Evolutionary conservation across 768 basidiomycete genomes (phyloP).

Genomic region (Lenzites betulinus): DNA sequence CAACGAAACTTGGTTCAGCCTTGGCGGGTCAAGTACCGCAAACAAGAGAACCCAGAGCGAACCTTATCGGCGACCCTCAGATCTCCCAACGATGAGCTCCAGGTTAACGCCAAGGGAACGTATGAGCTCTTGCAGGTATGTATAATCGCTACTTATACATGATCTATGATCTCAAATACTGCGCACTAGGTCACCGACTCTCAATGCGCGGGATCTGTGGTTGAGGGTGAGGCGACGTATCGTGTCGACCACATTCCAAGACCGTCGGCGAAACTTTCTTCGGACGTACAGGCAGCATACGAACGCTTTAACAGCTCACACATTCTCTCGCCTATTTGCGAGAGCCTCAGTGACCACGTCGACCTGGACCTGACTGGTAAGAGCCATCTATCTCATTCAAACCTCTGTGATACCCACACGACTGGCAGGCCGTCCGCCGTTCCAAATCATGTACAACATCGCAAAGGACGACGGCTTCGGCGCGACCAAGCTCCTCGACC

Average conservation of each 20-base stretch:
- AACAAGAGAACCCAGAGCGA: conserved; percentile 44
- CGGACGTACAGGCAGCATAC: conserved; percentile 55
- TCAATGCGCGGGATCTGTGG: conserved; percentile 79
- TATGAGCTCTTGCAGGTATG: conserved; percentile 70
- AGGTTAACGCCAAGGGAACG: conserved; percentile 70
- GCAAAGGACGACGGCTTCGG: conserved; percentile 69
- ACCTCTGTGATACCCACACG: neutral
- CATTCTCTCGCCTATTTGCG: conserved; percentile 77
- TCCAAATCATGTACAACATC: conserved; percentile 90
- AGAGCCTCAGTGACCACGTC: conserved; percentile 78
- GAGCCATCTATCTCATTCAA: neutral
- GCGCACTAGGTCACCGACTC: conserved; percentile 68
- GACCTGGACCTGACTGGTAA: conserved; percentile 80
- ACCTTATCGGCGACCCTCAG: conserved; percentile 45
- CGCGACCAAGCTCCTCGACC: conserved; percentile 69
- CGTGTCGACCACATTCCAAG: conserved; percentile 77
- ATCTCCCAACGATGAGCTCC: conserved; percentile 71
- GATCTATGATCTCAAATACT: conserved; percentile 6
- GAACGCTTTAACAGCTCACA: conserved; percentile 72
- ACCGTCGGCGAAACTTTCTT: conserved; percentile 71
- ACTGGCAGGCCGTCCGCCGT: conserved; percentile 80
- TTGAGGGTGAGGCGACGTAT: conserved; percentile 61
- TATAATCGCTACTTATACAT: neutral
- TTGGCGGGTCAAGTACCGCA: conserved; percentile 81
- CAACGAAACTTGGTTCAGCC: conserved; percentile 52